These are phyloP conservation scores for Pluteus cervinus DNA, from an alignment of 768 basidiomycete genomes.

Conservation along the genomic window DNA sequence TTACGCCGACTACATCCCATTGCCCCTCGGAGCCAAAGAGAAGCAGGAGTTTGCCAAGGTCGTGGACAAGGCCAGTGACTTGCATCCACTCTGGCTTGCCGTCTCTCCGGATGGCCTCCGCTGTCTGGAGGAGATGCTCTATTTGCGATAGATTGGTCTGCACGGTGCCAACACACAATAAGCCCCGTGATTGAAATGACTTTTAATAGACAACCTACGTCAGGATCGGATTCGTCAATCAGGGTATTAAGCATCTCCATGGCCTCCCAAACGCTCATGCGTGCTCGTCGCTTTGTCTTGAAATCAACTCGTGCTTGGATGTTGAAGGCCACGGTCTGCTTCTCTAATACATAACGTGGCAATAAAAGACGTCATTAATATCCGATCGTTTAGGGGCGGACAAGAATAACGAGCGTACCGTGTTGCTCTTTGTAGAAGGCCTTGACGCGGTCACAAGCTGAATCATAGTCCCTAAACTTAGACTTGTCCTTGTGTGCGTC, in stretches of 20 bases:
- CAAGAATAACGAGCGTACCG: conserved; percentile 30
- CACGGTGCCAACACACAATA: conserved; percentile 14
- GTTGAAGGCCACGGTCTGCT: conserved; percentile 86
- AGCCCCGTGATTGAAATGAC: too few species aligned
- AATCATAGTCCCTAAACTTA: conserved; percentile 66
- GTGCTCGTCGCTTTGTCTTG: conserved; percentile 55
- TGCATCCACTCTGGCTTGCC: conserved; percentile 94
- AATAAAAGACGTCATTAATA: neutral
- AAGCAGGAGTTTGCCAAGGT: conserved; percentile 82
- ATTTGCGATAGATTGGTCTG: conserved; percentile 80
- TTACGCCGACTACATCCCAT: conserved; percentile 91
- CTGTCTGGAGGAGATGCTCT: conserved; percentile 86
- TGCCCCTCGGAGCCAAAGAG: conserved; percentile 85
- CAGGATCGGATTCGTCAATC: conserved; percentile 89
- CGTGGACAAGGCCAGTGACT: conserved; percentile 80
- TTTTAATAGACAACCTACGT: conserved; percentile 36
- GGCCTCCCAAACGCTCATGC: conserved; percentile 85
- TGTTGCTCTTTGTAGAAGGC: conserved; percentile 76
- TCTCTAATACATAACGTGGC: conserved; percentile 39
- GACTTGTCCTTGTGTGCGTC: conserved; percentile 61
- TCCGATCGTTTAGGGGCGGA: neutral
- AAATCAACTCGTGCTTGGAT: conserved; percentile 72
- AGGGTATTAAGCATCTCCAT: conserved; percentile 85
- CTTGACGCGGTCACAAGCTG: conserved; percentile 74
- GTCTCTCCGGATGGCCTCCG: conserved; percentile 82